Percentiles rank a stretch among this genome's conserved stretches.
These are phyloP conservation scores for Halophytophthora polymorphica DNA, from an alignment of 352 stramenopile species.

Conservation along the genomic window DNA sequence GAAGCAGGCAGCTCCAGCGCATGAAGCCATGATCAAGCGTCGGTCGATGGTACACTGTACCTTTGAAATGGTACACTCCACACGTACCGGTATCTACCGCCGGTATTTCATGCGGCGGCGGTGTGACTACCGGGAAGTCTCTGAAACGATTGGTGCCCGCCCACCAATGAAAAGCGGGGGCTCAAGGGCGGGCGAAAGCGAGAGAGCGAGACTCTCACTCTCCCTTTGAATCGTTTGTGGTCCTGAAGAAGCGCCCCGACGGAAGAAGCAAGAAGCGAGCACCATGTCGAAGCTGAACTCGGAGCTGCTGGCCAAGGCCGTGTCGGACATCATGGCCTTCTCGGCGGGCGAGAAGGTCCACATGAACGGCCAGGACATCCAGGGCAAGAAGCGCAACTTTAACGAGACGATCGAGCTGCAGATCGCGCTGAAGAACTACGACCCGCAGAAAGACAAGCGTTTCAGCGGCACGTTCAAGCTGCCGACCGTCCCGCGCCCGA, in stretches of 20 bases:
- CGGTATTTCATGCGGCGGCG: too few species aligned
- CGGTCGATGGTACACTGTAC: background rate
- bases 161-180: background rate
- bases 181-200: too few species aligned
- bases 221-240: constrained; percentile 72
- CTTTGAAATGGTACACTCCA: background rate
- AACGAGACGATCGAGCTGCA: constrained; percentile 98
- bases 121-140: constrained; percentile 4
- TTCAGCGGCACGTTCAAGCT: constrained; percentile 99
- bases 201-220: constrained; percentile 59
- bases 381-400: constrained; percentile 99
- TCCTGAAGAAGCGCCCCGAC: constrained; percentile 57
- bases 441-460: constrained; percentile 99
- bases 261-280: constrained; percentile 17
- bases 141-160: constrained; percentile 3
- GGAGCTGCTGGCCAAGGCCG: constrained; percentile 93
- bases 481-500: constrained; percentile 92
- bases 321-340: constrained; percentile 96
- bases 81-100: too few species aligned
- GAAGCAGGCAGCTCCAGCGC: too few species aligned
- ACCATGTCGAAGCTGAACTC: constrained; percentile 98
- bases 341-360: constrained; percentile 92
- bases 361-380: constrained; percentile 89
- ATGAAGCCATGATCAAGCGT: background rate
- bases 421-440: constrained; percentile 99